Base-by-base conservation (phyloP, 1,284 basidiomycete genomes). In the Ganoderma leucocontextum region DNA sequence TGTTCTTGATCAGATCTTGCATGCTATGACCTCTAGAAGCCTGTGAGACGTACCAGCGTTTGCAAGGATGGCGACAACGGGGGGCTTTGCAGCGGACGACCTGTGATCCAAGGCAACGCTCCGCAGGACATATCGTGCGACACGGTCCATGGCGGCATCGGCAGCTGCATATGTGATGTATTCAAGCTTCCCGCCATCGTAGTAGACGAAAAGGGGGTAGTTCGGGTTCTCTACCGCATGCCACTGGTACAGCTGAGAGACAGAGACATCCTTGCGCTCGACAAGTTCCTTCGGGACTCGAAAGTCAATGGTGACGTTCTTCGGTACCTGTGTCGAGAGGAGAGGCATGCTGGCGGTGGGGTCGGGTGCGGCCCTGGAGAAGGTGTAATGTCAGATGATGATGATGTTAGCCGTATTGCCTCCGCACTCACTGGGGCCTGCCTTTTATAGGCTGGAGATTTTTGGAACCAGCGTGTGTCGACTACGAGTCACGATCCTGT, bases 1-100 rank as follows among this genome's bases (percentile, higher is more conserved):
- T 13, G 2, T 35, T 6, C n/a, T 8, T 8, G 6, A 13, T 44
- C 42, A 44, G 15, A 13, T 1, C 29, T 7, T 22, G 5, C 49
- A 10, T 29, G 52, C 6, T 17, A 19, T 8, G 42, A 29, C 9
- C 22, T 13, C 9, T 15, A 25, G 10, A 49, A 36, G 4, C 10
- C 10, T 9, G 19, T 25, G 17, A 38, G 17, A 41, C 49, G 47
- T 55, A 71, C 65, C 67, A n/a, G 64, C 33, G 38, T 60, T 66
- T 13, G 57, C 66, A 29, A 65, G 70, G 59, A 76, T 68, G 1
- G 73, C 68, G 35, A 77, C 64, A 4, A 76, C 66, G 38, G 73
- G 74, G 7, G 36, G 35, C 19, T 36, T 25, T 15, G 47, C 38
- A 6, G 64, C 62, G 38, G 60, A 35, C 4, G 44, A 33, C 1